Evolutionary conservation across 768 basidiomycete species (phyloP).

Genomic region (Grammothele lineata): DNA sequence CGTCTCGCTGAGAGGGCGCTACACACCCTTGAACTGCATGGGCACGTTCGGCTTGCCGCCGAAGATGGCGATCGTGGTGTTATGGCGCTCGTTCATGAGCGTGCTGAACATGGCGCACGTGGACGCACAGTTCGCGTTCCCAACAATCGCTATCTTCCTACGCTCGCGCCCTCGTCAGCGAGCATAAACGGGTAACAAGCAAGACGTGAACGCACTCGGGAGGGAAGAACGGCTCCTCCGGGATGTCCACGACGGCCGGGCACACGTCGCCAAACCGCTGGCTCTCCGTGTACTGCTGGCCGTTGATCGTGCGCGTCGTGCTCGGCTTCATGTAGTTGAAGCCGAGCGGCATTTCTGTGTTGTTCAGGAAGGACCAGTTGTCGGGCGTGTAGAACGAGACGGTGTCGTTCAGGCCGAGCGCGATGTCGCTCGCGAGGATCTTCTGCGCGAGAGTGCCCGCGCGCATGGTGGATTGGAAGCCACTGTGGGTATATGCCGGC

Average conservation of each 20-base stretch:
- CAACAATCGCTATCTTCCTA: slow-evolving; percentile 25
- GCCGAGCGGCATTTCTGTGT: slow-evolving; percentile 20
- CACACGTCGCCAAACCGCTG: slow-evolving; percentile 34
- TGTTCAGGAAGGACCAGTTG: slow-evolving; percentile 41
- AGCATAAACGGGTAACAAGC: too few relatives aligned
- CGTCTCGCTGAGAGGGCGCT: background rate
- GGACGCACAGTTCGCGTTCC: slow-evolving; percentile 43
- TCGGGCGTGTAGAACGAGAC: slow-evolving; percentile 44
- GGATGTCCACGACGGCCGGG: slow-evolving; percentile 31
- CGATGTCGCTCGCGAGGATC: slow-evolving; percentile 51
- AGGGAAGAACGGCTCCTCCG: slow-evolving; percentile 43
- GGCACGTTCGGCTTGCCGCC: slow-evolving; percentile 50
- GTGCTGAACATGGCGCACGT: slow-evolving; percentile 64
- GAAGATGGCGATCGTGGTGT: slow-evolving; percentile 50
- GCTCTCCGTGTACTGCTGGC: slow-evolving; percentile 25
- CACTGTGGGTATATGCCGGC: slow-evolving; percentile 37
- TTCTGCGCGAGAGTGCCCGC: slow-evolving; percentile 57
- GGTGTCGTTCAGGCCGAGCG: slow-evolving; percentile 32
- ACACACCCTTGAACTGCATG: slow-evolving; percentile 44
- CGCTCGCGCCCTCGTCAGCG: background rate
- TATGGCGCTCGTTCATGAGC: slow-evolving; percentile 53
- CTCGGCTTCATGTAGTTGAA: slow-evolving; percentile 30
- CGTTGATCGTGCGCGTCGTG: slow-evolving; percentile 25
- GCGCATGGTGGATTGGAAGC: slow-evolving; percentile 51
- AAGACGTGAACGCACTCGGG: slow-evolving; percentile 28